Conservation (phyloP, 2,329 filamentous ascomycete genomes). For the Microdochium nivale region DNA sequence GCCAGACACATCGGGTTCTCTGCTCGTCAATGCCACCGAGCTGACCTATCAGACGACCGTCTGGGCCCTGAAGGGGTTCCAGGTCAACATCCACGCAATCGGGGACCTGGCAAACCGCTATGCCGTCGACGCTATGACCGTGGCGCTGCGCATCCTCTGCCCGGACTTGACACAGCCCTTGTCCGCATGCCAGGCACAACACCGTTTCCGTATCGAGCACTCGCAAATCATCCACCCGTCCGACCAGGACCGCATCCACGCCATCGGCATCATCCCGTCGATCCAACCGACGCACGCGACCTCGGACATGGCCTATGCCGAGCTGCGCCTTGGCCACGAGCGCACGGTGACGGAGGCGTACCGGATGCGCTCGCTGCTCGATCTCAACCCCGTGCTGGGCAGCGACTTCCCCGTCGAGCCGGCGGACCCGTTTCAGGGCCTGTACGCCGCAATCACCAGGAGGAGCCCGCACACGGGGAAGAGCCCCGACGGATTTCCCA, state of each 20-base stretch:
- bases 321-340: slow-evolving; percentile 45
- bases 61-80: slow-evolving; percentile 54
- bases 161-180: slow-evolving; percentile 24
- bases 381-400: slow-evolving; percentile 47
- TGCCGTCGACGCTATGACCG: slow-evolving; percentile 53
- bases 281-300: slow-evolving; percentile 68
- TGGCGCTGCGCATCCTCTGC: slow-evolving; percentile 46
- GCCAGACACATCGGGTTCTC: slow-evolving; percentile 50
- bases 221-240: slow-evolving; percentile 59
- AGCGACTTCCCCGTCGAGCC: slow-evolving; percentile 68
- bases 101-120: slow-evolving; percentile 60
- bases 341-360: slow-evolving; percentile 52
- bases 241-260: slow-evolving; percentile 51
- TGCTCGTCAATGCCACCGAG: slow-evolving; percentile 56
- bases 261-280: slow-evolving; percentile 55
- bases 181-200: slow-evolving; percentile 41
- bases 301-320: slow-evolving; percentile 61
- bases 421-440: slow-evolving; percentile 56
- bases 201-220: slow-evolving; percentile 62
- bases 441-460: slow-evolving; percentile 59
- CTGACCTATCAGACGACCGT: slow-evolving; percentile 42
- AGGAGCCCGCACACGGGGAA: slow-evolving; percentile 47
- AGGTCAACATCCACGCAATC: slow-evolving; percentile 67
- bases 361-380: slow-evolving; percentile 54
- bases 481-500: slow-evolving; percentile 33